Evolutionary conservation across 768 basidiomycete species (phyloP).

Genomic region (Amyloporia xantha): DNA sequence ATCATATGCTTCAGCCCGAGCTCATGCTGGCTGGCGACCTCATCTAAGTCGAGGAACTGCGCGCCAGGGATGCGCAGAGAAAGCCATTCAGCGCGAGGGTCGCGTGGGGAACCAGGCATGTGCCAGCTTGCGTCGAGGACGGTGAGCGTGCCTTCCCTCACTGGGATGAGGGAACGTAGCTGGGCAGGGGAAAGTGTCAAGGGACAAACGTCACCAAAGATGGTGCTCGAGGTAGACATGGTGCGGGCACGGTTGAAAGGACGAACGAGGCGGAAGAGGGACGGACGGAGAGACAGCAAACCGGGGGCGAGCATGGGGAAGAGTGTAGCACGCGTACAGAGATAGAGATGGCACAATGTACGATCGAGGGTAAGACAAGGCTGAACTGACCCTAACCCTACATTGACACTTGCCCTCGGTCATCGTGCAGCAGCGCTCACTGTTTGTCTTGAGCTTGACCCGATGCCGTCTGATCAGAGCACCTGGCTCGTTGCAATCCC

Average conservation of each 20-base stretch:
- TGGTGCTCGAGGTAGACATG: constrained; percentile 18
- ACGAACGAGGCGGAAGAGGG: not conserved
- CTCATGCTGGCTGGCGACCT: constrained; percentile 50
- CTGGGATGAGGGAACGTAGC: constrained; percentile 30
- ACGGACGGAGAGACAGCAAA: not conserved
- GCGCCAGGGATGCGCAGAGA: constrained; percentile 12
- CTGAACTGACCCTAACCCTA: constrained; percentile 11
- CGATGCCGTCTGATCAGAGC: constrained; percentile 93
- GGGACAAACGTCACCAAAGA: constrained; percentile 31
- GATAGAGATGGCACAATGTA: not conserved
- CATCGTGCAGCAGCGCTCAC: not conserved
- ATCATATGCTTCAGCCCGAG: constrained; percentile 94
- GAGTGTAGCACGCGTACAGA: not conserved
- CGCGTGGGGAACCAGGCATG: constrained; percentile 83
- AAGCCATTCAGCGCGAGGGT: constrained; percentile 38
- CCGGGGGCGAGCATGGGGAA: not conserved
- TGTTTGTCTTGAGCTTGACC: not conserved
- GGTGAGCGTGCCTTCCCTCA: constrained; percentile 25
- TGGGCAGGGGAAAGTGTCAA: constrained; percentile 48
- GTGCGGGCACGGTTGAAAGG: not conserved
- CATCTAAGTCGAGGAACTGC: constrained; percentile 14
- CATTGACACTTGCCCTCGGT: not conserved
- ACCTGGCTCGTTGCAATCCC: constrained; percentile 92
- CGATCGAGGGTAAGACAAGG: not conserved
- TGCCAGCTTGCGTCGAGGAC: constrained; percentile 85